Evolutionary conservation across 179 eudicot genomes (phyloP).

Genomic region (Dionaea muscipula): DNA sequence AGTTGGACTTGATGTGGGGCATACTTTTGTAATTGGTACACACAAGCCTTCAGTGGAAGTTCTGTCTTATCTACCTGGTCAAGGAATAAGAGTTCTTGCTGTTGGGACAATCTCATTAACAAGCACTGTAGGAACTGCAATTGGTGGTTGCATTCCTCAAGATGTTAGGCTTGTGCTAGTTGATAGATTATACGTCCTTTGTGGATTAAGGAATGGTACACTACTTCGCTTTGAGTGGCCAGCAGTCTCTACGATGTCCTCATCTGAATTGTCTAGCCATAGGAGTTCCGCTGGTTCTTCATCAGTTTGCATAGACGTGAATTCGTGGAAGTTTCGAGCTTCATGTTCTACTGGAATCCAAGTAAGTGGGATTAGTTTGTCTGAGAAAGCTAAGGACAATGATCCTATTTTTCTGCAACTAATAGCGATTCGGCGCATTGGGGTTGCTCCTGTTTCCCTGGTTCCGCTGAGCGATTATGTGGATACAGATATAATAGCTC

Average conservation of each 20-base stretch:
- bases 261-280: constrained; percentile 25
- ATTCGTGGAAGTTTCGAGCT: constrained; percentile 22
- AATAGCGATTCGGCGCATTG: constrained; percentile 86
- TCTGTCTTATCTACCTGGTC: constrained; percentile 42
- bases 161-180: constrained; percentile 90
- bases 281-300: constrained; percentile 17
- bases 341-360: constrained; percentile 19
- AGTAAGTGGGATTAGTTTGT: constrained; percentile 14
- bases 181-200: constrained; percentile 66
- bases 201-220: constrained; percentile 94
- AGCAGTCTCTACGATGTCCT: constrained; percentile 21
- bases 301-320: constrained; percentile 17
- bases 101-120: constrained; percentile 66
- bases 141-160: constrained; percentile 89
- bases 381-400: constrained; percentile 35
- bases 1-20: constrained; percentile 31
- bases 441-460: constrained; percentile 83
- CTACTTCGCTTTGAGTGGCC: constrained; percentile 98
- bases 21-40: constrained; percentile 70
- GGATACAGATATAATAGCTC: constrained; percentile 79
- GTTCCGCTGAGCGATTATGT: constrained; percentile 66
- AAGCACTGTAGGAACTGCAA: constrained; percentile 54
- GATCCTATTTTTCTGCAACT: constrained; percentile 59
- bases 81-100: constrained; percentile 57
- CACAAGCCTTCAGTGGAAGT: constrained; percentile 96